Conservation (phyloP, 2,329 filamentous ascomycete genomes). For the Colletotrichum nymphaeae region DNA sequence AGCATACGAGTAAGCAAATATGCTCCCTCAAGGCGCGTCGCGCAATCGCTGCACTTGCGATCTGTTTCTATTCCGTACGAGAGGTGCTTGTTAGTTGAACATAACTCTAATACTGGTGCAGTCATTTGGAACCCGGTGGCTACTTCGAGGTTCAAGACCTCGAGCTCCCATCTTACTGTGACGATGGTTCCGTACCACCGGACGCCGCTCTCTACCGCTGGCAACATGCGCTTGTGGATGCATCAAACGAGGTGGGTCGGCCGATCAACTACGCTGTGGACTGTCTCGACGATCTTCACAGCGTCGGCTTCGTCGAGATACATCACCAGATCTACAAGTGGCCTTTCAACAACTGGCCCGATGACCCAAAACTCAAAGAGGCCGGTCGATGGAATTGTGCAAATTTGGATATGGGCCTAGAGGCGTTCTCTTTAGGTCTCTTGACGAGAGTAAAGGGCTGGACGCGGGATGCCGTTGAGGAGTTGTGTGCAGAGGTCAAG, state of each 20-base stretch:
- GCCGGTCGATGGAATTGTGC: slow-evolving; percentile 38
- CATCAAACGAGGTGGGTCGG: slow-evolving; percentile 43
- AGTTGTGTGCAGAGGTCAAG: slow-evolving; percentile 38
- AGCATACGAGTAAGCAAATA: slow-evolving; percentile 4
- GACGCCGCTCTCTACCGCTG: slow-evolving; percentile 45
- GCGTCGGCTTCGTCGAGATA: slow-evolving; percentile 19
- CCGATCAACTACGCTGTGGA: slow-evolving; percentile 41
- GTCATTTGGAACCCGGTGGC: slow-evolving; percentile 45
- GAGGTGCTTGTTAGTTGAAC: too few relatives aligned
- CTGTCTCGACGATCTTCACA: slow-evolving; percentile 39
- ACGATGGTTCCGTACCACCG: slow-evolving; percentile 44
- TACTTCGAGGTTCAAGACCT: slow-evolving; percentile 47
- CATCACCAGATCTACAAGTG: slow-evolving; percentile 3
- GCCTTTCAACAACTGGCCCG: slow-evolving; percentile 38
- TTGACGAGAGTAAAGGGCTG: slow-evolving; percentile 51
- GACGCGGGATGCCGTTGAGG: slow-evolving; percentile 42
- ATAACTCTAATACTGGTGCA: not conserved
- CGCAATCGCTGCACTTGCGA: too few relatives aligned
- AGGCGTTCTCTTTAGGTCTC: slow-evolving; percentile 48
- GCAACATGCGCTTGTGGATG: slow-evolving; percentile 44
- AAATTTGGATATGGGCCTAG: slow-evolving; percentile 46
- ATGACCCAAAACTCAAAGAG: slow-evolving; percentile 33
- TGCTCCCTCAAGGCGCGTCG: too few relatives aligned
- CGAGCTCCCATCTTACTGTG: slow-evolving; percentile 42
- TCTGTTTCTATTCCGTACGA: too few relatives aligned